Evolutionary conservation across 1,139 yeast species (phyloP).

Genomic region (Arxiozyma bovina): DNA sequence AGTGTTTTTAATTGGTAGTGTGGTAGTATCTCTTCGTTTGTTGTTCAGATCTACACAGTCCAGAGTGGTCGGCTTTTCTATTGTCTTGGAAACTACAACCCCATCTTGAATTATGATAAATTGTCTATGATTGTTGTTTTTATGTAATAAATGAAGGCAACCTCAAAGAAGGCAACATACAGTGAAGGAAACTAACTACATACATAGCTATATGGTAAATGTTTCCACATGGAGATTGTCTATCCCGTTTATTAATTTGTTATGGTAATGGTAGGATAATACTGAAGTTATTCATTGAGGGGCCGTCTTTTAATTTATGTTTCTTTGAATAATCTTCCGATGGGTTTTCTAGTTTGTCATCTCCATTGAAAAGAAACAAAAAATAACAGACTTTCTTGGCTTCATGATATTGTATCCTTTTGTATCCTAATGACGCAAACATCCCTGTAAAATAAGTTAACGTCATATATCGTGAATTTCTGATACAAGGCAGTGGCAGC

Average conservation of each 20-base stretch:
- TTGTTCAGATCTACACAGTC: no score
- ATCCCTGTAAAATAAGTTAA: constrained; percentile 36
- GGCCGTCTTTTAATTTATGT: constrained; percentile 44
- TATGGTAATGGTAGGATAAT: constrained; percentile 32
- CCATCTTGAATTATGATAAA: no score
- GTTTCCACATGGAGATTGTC: not conserved
- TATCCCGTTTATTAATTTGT: no score
- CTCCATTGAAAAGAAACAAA: constrained; percentile 36
- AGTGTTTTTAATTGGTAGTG: no score
- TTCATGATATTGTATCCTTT: constrained; percentile 39
- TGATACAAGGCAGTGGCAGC: constrained; percentile 77
- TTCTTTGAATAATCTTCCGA: constrained; percentile 30
- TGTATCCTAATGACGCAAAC: constrained; percentile 53
- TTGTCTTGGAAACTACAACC: no score
- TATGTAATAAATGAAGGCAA: no score
- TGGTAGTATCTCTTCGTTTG: no score
- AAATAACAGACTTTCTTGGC: constrained; percentile 75
- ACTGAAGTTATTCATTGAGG: constrained; percentile 56
- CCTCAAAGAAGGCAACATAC: no score
- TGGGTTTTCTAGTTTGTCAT: not conserved
- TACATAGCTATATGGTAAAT: not conserved
- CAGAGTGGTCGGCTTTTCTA: no score
- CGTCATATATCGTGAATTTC: constrained; percentile 71
- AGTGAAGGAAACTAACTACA: no score
- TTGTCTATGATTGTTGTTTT: no score